These are phyloP conservation scores for Plasmopara viticola DNA, from an alignment of 352 stramenopile genomes.

Conservation along the genomic window DNA sequence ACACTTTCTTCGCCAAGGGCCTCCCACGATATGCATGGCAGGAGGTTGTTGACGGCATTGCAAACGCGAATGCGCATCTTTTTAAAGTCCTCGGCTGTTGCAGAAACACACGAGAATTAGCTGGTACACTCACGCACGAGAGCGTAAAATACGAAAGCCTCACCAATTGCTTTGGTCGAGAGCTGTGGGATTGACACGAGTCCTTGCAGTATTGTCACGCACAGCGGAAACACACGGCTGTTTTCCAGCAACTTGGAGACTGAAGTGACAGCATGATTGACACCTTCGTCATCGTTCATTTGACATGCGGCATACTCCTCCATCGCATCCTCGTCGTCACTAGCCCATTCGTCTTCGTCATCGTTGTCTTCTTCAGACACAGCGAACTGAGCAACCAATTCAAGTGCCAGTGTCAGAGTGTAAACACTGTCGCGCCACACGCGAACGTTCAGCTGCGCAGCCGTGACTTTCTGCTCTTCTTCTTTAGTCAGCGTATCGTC, in stretches of 20 bases:
- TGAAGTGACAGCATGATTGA: constrained; percentile 11
- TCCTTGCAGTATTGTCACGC: constrained; percentile 66
- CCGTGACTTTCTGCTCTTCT: constrained; percentile 49
- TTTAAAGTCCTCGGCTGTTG: constrained; percentile 56
- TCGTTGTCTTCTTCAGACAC: constrained; percentile 49
- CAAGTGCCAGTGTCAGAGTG: constrained; percentile 67
- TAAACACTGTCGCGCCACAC: constrained; percentile 79
- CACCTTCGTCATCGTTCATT: constrained; percentile 38
- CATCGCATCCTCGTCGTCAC: constrained; percentile 86
- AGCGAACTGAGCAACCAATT: constrained; percentile 68
- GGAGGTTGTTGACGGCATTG: constrained; percentile 80
- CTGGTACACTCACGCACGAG: neutral
- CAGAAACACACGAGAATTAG: neutral
- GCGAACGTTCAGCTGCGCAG: constrained; percentile 61
- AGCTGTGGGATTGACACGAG: constrained; percentile 67
- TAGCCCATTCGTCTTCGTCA: constrained; percentile 80
- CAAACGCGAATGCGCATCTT: constrained; percentile 75
- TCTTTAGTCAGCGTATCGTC: constrained; percentile 56
- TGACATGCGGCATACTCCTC: constrained; percentile 63
- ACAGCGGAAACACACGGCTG: constrained; percentile 47
- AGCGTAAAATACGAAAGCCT: neutral
- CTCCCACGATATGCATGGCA: constrained; percentile 55
- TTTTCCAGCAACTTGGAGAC: constrained; percentile 32
- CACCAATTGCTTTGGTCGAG: constrained; percentile 41
- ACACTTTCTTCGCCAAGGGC: constrained; percentile 47